Conservation (phyloP, 257 asterid genomes). For the Gentiana straminea region DNA sequence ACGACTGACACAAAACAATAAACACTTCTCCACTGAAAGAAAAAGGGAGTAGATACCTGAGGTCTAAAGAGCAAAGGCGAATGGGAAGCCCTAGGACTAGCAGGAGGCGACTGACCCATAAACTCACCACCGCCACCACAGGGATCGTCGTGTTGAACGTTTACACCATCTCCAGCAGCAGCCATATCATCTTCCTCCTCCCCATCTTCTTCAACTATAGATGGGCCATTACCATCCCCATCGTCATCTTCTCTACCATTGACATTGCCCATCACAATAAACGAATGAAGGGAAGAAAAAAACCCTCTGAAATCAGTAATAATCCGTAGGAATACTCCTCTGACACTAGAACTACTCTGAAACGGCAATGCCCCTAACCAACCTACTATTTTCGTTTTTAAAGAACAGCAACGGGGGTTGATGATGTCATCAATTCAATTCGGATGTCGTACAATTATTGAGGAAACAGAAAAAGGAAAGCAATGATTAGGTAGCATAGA, state of each 20-base stretch:
- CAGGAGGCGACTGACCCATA: slow-evolving; percentile 83
- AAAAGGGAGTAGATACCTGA: slow-evolving; percentile 42
- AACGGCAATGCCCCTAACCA: too few relatives aligned
- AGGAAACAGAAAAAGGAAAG: too few relatives aligned
- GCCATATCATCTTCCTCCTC: slow-evolving; percentile 37
- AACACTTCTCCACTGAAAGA: not conserved
- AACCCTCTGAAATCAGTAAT: too few relatives aligned
- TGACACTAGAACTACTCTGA: too few relatives aligned
- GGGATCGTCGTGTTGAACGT: slow-evolving; percentile 16
- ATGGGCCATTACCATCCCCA: slow-evolving; percentile 34
- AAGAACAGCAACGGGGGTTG: too few relatives aligned
- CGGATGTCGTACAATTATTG: too few relatives aligned
- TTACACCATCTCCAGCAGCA: slow-evolving; percentile 32
- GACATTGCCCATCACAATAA: slow-evolving; percentile 64
- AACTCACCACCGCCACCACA: slow-evolving; percentile 29
- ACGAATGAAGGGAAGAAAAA: too few relatives aligned
- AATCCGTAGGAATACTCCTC: too few relatives aligned
- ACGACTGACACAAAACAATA: too few relatives aligned
- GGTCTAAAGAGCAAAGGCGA: slow-evolving; percentile 87
- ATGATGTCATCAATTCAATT: too few relatives aligned
- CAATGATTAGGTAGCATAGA: too few relatives aligned
- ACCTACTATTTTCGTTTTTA: too few relatives aligned
- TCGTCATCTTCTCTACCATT: slow-evolving; percentile 73
- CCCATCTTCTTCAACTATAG: slow-evolving; percentile 29
- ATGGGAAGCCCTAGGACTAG: slow-evolving; percentile 85